Conservation (phyloP, 768 basidiomycete species). For the Xerocomus spinulosus region DNA sequence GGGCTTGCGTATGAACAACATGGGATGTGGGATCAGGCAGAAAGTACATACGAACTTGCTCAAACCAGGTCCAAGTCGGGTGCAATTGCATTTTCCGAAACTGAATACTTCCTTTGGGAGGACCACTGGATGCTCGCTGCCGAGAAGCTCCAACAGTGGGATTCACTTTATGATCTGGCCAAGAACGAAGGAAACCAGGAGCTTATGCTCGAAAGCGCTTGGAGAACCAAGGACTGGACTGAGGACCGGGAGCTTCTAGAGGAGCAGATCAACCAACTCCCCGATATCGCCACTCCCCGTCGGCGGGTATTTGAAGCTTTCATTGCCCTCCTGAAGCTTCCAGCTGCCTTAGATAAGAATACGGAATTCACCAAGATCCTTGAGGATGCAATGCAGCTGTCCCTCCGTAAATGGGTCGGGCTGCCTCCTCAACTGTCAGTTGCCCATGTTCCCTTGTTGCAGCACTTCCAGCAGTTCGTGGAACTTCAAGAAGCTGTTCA, state of each 20-base stretch:
- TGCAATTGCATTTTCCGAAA: constrained; percentile 83
- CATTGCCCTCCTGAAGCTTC: constrained; percentile 81
- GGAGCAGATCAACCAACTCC: constrained; percentile 71
- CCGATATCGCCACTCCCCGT: constrained; percentile 90
- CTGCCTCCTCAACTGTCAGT: constrained; percentile 81
- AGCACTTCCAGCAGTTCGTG: constrained; percentile 98
- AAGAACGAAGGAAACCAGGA: constrained; percentile 88
- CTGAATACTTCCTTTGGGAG: constrained; percentile 97
- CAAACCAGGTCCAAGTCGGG: constrained; percentile 82
- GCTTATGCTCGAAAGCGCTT: constrained; percentile 89
- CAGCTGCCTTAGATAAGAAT: constrained; percentile 76
- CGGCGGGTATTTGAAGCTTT: constrained; percentile 97
- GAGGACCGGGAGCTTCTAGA: constrained; percentile 75
- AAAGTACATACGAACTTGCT: constrained; percentile 82
- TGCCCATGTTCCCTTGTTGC: constrained; percentile 92
- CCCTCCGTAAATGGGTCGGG: constrained; percentile 92
- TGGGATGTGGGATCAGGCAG: constrained; percentile 95
- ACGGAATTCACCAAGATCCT: constrained; percentile 82
- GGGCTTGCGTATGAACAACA: constrained; percentile 90
- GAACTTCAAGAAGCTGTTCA: constrained; percentile 94
- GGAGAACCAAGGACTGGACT: constrained; percentile 92
- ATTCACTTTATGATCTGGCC: constrained; percentile 87
- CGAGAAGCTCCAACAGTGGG: constrained; percentile 98
- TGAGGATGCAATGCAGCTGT: constrained; percentile 95
- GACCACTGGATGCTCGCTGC: constrained; percentile 97